phyloP scores from a whole-genome alignment of 2,329 filamentous ascomycete genomes.

The Aspergillus sp. region DNA sequence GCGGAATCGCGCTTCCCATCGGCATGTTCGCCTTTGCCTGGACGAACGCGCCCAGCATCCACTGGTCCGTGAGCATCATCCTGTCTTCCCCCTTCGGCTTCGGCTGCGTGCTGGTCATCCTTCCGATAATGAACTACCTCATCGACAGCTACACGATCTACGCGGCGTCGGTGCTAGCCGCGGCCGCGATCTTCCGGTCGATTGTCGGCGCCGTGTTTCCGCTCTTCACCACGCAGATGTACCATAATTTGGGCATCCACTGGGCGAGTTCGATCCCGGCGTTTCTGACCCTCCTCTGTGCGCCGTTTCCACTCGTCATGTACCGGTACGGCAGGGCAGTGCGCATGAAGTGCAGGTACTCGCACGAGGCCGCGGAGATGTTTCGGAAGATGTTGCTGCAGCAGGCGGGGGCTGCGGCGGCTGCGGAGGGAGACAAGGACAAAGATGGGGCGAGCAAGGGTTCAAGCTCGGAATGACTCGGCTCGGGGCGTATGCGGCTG shows the following conservation, averaged over 20 bases:
- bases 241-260: background rate
- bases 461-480: too few species aligned
- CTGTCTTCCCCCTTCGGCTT: background rate
- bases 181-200: background rate
- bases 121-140: background rate
- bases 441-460: too few species aligned
- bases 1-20: background rate
- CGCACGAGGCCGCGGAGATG: background rate
- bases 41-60: slow-evolving; percentile 1
- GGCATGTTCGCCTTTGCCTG: slow-evolving; percentile 15
- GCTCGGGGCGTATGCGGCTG: too few species aligned
- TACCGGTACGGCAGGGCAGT: background rate
- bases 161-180: slow-evolving; percentile 5
- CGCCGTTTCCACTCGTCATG: background rate
- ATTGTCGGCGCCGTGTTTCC: background rate
- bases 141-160: slow-evolving; percentile 10
- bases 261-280: background rate
- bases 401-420: background rate
- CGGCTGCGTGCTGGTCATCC: slow-evolving; percentile 1
- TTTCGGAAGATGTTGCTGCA: background rate
- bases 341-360: background rate
- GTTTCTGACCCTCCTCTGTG: background rate
- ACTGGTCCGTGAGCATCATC: background rate
- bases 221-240: slow-evolving; percentile 2
- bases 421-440: too few species aligned